Evolutionary conservation across 148 eudicot genomes (phyloP).

Genomic region (Euryodendron excelsum): DNA sequence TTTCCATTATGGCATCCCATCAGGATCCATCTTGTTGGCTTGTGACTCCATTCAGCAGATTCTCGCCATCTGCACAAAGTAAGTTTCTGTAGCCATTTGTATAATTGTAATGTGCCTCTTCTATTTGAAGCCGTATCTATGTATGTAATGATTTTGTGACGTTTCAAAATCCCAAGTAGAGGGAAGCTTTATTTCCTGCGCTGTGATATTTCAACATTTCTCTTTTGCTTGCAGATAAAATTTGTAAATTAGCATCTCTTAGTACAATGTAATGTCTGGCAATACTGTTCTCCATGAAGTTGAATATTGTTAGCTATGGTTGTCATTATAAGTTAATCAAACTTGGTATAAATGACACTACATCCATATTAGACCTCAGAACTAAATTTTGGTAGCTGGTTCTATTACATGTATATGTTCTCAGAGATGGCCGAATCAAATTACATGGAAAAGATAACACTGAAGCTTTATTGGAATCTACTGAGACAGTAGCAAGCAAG

Average conservation of each 20-base stretch:
- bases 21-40: slow-evolving; percentile 55
- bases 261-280: not conserved
- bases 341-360: not conserved
- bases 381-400: not conserved
- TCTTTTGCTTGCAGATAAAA: not conserved
- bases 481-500: slow-evolving; percentile 65
- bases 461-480: slow-evolving; percentile 66
- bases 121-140: too few relatives aligned
- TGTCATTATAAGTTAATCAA: not conserved
- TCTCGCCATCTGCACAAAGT: slow-evolving; percentile 83
- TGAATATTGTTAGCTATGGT: not conserved
- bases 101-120: not conserved
- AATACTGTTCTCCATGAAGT: not conserved
- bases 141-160: too few relatives aligned
- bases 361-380: not conserved
- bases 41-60: slow-evolving; percentile 78
- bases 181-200: not conserved
- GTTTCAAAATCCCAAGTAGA: too few relatives aligned
- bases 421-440: slow-evolving; percentile 80
- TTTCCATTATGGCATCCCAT: slow-evolving; percentile 88
- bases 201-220: not conserved
- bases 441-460: slow-evolving; percentile 75
- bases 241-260: not conserved
- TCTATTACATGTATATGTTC: slow-evolving; percentile 6
- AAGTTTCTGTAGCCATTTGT: slow-evolving; percentile 20